A percentile compares a stretch with the other conserved stretches of the same genome.
Evolutionary conservation across 768 basidiomycete genomes (phyloP).

Genomic region (Podaxis carcinomalis): DNA sequence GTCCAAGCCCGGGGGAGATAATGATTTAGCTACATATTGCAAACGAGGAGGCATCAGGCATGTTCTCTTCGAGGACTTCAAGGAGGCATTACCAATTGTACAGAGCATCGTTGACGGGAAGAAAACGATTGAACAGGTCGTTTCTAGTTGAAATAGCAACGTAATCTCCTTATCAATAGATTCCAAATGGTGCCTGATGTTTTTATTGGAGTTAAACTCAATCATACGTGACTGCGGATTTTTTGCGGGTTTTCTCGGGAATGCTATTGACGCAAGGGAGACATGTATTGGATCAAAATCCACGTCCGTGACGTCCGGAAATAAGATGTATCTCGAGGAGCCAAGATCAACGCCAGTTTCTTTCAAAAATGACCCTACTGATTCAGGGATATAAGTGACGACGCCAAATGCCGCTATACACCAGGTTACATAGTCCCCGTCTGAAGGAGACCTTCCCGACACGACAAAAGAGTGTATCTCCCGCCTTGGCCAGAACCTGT

Average conservation of each 20-base stretch:
- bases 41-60: constrained; percentile 73
- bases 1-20: constrained; percentile 68
- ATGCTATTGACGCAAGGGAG: not conserved
- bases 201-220: not conserved
- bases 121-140: constrained; percentile 53
- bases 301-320: not conserved
- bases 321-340: not conserved
- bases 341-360: not conserved
- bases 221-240: not conserved
- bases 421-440: not conserved
- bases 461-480: not conserved
- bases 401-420: not conserved
- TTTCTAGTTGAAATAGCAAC: constrained; percentile 6
- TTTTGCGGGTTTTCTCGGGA: not conserved
- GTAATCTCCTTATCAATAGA: not conserved
- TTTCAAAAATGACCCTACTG: not conserved
- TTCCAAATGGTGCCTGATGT: not conserved
- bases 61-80: constrained; percentile 72
- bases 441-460: not conserved
- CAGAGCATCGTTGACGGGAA: constrained; percentile 68
- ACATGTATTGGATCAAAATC: not conserved
- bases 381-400: not conserved
- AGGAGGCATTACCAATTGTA: constrained; percentile 54
- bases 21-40: constrained; percentile 86
- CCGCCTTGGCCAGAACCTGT: not conserved